These are phyloP conservation scores for Colletotrichum cordylinicola DNA, from an alignment of 2,329 filamentous ascomycete species.

Conservation along the genomic window DNA sequence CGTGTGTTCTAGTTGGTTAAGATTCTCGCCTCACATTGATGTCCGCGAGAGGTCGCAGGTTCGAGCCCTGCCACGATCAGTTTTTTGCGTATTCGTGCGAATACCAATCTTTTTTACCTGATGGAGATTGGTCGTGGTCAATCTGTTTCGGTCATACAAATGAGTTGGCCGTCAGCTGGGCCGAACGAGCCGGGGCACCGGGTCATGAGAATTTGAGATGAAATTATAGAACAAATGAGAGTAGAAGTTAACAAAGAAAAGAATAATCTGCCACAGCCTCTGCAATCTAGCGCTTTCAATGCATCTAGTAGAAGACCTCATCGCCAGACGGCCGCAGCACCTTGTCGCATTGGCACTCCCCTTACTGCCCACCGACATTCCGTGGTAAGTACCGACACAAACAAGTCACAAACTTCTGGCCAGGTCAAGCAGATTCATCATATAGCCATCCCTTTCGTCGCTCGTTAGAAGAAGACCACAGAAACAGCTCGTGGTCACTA, in stretches of 20 bases:
- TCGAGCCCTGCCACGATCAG: constrained; percentile 23
- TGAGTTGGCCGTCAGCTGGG: neutral
- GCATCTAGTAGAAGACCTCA: too few species aligned
- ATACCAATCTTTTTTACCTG: neutral
- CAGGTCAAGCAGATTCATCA: neutral
- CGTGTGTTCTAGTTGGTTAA: constrained; percentile 24
- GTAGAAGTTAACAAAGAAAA: too few species aligned
- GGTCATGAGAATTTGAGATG: too few species aligned
- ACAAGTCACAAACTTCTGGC: neutral
- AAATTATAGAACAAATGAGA: too few species aligned
- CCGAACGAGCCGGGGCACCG: neutral
- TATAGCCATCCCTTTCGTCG: neutral
- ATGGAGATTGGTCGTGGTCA: neutral
- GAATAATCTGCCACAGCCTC: too few species aligned
- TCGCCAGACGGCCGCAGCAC: neutral
- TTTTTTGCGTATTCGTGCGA: neutral
- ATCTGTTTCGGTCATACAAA: neutral
- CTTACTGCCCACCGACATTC: neutral
- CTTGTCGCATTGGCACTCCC: neutral
- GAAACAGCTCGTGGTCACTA: neutral
- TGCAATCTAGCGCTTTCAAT: too few species aligned
- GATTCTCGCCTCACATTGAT: constrained; percentile 18
- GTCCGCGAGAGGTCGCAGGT: constrained; percentile 21
- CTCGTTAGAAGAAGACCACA: too few species aligned
- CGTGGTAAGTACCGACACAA: neutral